A percentile compares a stretch with the other conserved stretches of the same genome.
Evolutionary conservation across 2,329 filamentous ascomycete genomes (phyloP).

Genomic region (Cladosporium sp.): DNA sequence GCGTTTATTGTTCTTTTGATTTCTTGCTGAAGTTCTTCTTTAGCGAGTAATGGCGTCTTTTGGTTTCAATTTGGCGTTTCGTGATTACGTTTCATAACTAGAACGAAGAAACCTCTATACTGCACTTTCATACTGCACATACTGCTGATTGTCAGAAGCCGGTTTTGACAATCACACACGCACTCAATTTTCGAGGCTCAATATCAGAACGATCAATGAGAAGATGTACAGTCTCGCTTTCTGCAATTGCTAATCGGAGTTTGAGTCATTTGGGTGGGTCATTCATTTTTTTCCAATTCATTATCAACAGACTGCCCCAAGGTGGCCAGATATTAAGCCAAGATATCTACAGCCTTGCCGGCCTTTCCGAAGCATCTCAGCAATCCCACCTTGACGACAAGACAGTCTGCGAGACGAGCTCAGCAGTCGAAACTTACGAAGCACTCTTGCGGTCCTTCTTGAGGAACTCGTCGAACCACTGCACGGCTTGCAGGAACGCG

Average conservation of each 20-base stretch:
- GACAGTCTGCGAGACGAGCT: not conserved
- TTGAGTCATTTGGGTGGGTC: not conserved
- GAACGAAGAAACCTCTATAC: not conserved
- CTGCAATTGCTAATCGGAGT: not conserved
- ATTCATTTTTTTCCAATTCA: not conserved
- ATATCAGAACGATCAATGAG: not conserved
- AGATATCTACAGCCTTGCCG: not conserved
- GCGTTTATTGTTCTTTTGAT: not conserved
- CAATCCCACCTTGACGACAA: not conserved
- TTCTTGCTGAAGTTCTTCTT: not conserved
- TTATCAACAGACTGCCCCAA: not conserved
- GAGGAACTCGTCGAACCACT: slow-evolving; percentile 71
- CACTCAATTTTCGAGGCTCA: not conserved
- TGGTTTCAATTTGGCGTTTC: not conserved
- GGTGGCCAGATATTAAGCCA: not conserved
- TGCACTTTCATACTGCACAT: not conserved
- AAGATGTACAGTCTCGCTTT: not conserved
- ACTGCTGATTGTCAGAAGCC: not conserved
- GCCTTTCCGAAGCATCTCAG: not conserved
- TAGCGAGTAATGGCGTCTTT: not conserved
- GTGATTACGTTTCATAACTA: not conserved
- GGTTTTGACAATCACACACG: not conserved
- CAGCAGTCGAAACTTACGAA: slow-evolving; percentile 4
- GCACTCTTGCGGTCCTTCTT: slow-evolving; percentile 32
- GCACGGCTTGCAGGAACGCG: slow-evolving; percentile 74